Base-by-base conservation (phyloP, 2,329 filamentous ascomycete genomes). In the Neurospora sp. region DNA sequence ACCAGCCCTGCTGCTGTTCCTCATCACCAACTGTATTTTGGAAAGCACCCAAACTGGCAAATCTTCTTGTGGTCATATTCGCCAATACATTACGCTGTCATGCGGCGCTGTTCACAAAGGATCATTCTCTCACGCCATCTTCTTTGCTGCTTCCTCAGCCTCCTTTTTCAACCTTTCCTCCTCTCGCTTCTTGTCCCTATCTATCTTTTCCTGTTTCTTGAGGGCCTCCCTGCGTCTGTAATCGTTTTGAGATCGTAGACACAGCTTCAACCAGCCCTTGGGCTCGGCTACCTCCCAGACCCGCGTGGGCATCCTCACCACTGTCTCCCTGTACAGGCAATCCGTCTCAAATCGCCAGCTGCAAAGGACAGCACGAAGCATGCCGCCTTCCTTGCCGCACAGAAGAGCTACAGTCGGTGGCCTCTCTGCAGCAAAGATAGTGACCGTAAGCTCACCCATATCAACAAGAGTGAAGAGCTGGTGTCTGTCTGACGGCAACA, bases 321-420 rank as follows among this genome's bases (percentile, higher is more conserved):
- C 83, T 0, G 80, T 82, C 73, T 84, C 83, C 0, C 80, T 76
- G 67, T 80, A 81, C 67, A 83, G 74, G 0, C 80, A 82, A 2
- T 76, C 74, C 1, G 77, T 80, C 0, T 78, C 79, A 78, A 79
- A 80, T 69, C 83, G 82, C 67, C 82, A 83, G 0, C 80, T 82
- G 71, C 81, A 83, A 15, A 79, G 75, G 17, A 84, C 74, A 4
- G 81, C 81, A 8, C 82, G 77, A 72, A 82, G 80, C 82, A 83
- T 83, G 6, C 83, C 82, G 15, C 83, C 83, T 72, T 84, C 82
- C 1, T 74, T 75, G 8, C 80, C 82, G 19, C 79, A 80, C 17
- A 83, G 69, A 5, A 84, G 71, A 65, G 82, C 76, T 41, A 77
- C 79, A 1, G 79, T 76, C 0, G 83, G 83, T 1, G 82, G 82